phyloP scores from a whole-genome alignment of 805 yeast genomes.

The Candida broadrunensis region DNA sequence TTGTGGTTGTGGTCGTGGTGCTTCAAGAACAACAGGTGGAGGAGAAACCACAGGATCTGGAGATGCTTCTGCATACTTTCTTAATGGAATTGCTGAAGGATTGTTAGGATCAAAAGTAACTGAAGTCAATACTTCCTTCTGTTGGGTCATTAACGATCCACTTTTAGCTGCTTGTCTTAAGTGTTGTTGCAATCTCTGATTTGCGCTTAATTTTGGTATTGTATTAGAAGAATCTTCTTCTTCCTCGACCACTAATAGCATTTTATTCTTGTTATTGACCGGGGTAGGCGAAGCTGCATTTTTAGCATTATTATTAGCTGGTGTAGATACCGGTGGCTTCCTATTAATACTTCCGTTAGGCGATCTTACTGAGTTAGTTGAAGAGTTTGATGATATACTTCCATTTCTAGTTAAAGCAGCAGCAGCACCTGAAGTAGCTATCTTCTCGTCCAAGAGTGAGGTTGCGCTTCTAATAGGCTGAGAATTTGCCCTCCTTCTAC shows the following conservation, averaged over 20 bases:
- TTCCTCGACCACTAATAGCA: slow-evolving; percentile 20
- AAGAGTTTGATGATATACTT: slow-evolving; percentile 3
- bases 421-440: slow-evolving; percentile 34
- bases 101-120: slow-evolving; percentile 40
- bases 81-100: slow-evolving; percentile 20
- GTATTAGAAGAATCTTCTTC: slow-evolving; percentile 4
- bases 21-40: slow-evolving; percentile 1
- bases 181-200: slow-evolving; percentile 38
- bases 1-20: slow-evolving; percentile 1
- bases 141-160: slow-evolving; percentile 37
- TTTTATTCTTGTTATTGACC: slow-evolving; percentile 10
- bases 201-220: slow-evolving; percentile 28
- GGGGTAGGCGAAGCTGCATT: slow-evolving; percentile 12
- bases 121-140: slow-evolving; percentile 30
- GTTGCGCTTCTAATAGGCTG: slow-evolving; percentile 21
- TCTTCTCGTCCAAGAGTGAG: not conserved
- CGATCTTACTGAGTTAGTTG: slow-evolving; percentile 11
- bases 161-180: slow-evolving; percentile 34
- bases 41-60: not conserved
- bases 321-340: slow-evolving; percentile 1
- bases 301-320: slow-evolving; percentile 4
- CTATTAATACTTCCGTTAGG: slow-evolving; percentile 16
- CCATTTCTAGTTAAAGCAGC: slow-evolving; percentile 22
- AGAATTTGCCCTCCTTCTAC: slow-evolving; percentile 34
- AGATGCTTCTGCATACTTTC: slow-evolving; percentile 13